Evolutionary conservation across 768 basidiomycete genomes (phyloP), one percentile per base, ranked within the genome.

Genomic region (Hericium coralloides): DNA sequence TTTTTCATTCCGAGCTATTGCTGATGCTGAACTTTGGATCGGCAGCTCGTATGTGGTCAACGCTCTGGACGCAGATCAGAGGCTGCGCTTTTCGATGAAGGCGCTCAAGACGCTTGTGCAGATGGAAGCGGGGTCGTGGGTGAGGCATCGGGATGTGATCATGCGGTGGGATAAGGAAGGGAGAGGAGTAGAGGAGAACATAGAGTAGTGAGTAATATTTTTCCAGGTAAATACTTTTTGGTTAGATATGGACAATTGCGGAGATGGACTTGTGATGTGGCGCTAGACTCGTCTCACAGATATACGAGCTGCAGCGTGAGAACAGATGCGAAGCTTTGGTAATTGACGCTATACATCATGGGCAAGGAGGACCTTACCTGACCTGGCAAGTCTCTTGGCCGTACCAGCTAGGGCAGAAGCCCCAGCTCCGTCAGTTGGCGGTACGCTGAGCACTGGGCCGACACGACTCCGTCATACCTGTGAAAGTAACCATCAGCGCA

Each of bases 31-130:
- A 20, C n/a, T 52, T 15, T 18, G 43, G 43, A 7, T 17, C n/a
- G 4, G 2, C 38, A 79, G 77, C 63, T 72, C 76, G 9, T 75
- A 80, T 57, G 69, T 79, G 9, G 50, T 79, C 10, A 62, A 71
- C 3, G 76, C 76, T 3, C 60, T 79, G 49, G 71, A 72, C 31
- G 71, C 70, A 12, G 73, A 79, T 52, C 57, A 65, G 7, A 58
- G 65, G 9, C 63, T 79, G 31, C 69, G 72, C 6, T 79, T 74
- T 55, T 57, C 68, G 45, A 65, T 72, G 64, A 58, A 59, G 0
- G 60, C 64, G 38, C 63, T 80, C 25, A 69, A 69, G 49, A 59
- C 62, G 22, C 66, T 79, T 15, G 70, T 76, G 10, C 67, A 67
- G 62, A 65, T 69, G 62, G 77, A 79, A 53, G 66, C 69, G 0